Conservation (phyloP, 495 filamentous ascomycete species). For the Xylaria sp. region DNA sequence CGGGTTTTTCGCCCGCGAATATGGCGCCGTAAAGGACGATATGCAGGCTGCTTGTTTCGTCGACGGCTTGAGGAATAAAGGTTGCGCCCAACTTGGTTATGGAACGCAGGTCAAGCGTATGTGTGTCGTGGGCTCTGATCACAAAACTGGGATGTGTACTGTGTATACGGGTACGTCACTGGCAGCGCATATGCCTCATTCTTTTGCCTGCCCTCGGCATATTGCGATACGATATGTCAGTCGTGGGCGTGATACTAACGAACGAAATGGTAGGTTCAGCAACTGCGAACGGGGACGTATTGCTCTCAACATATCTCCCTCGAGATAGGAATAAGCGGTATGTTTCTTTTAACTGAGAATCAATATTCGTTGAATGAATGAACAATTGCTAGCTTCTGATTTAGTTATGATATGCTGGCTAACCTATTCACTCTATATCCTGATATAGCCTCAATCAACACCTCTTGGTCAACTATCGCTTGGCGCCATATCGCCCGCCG, state of each 20-base stretch:
- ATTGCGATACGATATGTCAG: neutral
- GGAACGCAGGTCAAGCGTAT: constrained; percentile 29
- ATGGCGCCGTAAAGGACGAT: constrained; percentile 32
- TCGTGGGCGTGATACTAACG: neutral
- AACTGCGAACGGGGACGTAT: constrained; percentile 6
- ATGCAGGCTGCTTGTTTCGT: constrained; percentile 31
- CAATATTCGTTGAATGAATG: too few species aligned
- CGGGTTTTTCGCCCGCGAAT: constrained; percentile 39
- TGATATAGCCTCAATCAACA: constrained; percentile 19
- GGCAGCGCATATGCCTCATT: neutral
- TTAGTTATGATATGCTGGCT: neutral
- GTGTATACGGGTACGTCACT: constrained; percentile 41
- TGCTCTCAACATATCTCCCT: constrained; percentile 35
- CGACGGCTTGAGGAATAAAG: constrained; percentile 27
- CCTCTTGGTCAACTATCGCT: constrained; percentile 14
- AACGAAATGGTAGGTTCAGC: neutral
- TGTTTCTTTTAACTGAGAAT: neutral
- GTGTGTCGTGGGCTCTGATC: constrained; percentile 36
- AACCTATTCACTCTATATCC: neutral
- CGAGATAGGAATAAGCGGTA: constrained; percentile 30
- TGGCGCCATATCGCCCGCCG: neutral
- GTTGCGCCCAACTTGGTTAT: neutral
- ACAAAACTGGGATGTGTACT: constrained; percentile 35
- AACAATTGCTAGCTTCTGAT: neutral
- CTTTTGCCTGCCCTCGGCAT: neutral